These are phyloP conservation scores for Pythium chondricola DNA, from an alignment of 352 stramenopile genomes.

Conservation along the genomic window DNA sequence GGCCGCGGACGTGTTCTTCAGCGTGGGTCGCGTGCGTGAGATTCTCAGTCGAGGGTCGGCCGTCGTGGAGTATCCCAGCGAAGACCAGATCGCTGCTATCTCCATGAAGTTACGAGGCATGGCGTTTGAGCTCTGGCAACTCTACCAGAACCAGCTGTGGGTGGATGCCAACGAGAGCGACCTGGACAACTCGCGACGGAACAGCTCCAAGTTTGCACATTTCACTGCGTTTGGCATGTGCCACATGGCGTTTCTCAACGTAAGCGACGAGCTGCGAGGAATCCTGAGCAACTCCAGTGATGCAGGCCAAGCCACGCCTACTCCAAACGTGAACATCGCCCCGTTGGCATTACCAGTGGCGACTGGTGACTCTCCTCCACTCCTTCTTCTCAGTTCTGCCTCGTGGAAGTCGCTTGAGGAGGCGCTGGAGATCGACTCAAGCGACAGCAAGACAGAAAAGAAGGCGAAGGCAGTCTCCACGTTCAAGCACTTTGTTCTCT, in stretches of 20 bases:
- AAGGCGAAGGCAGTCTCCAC: conserved; percentile 5
- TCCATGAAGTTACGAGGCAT: conserved; percentile 26
- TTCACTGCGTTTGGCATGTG: conserved; percentile 41
- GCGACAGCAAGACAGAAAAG: background rate
- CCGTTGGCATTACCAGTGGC: conserved; percentile 5
- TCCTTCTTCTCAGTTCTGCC: conserved; percentile 41
- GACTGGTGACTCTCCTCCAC: background rate
- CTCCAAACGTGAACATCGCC: background rate
- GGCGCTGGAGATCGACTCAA: conserved; percentile 19
- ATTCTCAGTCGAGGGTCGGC: background rate
- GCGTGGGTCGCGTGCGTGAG: conserved; percentile 18
- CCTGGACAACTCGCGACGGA: conserved; percentile 38
- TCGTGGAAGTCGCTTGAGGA: conserved; percentile 67
- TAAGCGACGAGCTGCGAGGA: conserved; percentile 40
- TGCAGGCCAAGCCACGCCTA: background rate
- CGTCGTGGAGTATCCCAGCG: background rate
- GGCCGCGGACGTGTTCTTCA: conserved; percentile 56
- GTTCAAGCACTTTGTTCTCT: conserved; percentile 48
- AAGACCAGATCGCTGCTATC: conserved; percentile 21
- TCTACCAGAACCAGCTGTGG: conserved; percentile 78
- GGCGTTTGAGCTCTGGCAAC: conserved; percentile 63
- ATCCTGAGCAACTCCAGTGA: background rate
- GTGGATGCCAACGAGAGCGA: conserved; percentile 58
- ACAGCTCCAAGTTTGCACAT: conserved; percentile 45
- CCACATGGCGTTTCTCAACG: conserved; percentile 46